These are phyloP conservation scores for grape (Vitis vinifera) DNA, from an alignment of 164 flowering plant species.

Conservation along the genomic window DNA sequence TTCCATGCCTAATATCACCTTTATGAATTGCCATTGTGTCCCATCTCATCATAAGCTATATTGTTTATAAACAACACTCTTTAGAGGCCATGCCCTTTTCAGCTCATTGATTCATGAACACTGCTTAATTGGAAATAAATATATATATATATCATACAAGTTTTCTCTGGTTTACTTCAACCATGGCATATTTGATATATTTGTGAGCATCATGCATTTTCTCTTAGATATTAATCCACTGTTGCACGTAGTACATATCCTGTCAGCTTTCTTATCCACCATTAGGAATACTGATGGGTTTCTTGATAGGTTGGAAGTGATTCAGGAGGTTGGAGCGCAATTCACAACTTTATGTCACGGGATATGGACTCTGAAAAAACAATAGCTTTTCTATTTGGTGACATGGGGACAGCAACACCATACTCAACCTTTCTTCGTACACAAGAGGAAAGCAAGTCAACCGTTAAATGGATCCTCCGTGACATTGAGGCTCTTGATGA, in stretches of 20 bases:
- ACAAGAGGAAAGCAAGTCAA: slow-evolving; percentile 86
- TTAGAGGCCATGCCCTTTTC: no score
- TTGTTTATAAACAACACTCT: no score
- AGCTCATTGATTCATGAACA: no score
- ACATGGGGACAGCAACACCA: slow-evolving; percentile 89
- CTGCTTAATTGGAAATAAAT: no score
- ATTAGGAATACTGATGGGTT: not conserved
- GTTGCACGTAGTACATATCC: not conserved
- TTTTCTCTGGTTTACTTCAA: no score
- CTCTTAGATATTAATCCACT: not conserved
- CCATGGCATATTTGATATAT: no score
- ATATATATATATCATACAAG: no score
- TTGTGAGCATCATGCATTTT: no score
- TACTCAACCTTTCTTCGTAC: slow-evolving; percentile 73
- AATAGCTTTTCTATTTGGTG: slow-evolving; percentile 85
- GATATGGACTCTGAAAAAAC: slow-evolving; percentile 65
- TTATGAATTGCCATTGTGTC: no score
- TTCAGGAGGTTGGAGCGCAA: slow-evolving; percentile 76
- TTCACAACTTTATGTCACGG: slow-evolving; percentile 64
- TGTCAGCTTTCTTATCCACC: no score
- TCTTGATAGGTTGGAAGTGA: slow-evolving; percentile 83
- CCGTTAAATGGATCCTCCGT: slow-evolving; percentile 85
- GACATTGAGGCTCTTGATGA: slow-evolving; percentile 85
- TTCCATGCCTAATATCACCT: no score
- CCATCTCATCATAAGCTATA: no score